phyloP scores from a whole-genome alignment of 208 protist species.

The Sergeia podlipaevii region DNA sequence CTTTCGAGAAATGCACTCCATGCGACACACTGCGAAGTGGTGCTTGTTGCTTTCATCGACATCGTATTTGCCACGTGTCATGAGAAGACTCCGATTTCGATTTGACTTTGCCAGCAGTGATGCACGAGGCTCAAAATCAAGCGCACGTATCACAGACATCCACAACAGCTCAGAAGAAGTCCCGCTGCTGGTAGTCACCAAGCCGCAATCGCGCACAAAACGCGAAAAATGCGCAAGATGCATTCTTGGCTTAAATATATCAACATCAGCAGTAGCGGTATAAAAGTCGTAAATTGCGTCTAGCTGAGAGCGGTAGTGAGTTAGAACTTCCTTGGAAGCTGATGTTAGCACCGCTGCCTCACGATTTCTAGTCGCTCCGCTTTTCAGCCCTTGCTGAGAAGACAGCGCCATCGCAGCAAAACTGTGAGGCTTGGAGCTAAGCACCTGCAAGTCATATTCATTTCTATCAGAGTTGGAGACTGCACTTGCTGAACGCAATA shows the following conservation, averaged over 20 bases:
- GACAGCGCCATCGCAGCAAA: constrained; percentile 2
- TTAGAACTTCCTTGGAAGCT: neutral
- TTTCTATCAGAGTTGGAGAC: too few relatives aligned
- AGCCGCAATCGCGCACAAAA: constrained; percentile 39
- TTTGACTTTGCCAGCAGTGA: too few relatives aligned
- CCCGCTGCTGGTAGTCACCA: constrained; percentile 18
- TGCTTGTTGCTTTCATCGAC: too few relatives aligned
- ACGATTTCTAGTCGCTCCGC: too few relatives aligned
- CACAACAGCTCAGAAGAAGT: constrained; percentile 51
- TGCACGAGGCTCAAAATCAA: constrained; percentile 11
- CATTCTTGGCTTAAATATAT: constrained; percentile 44
- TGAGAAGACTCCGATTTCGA: too few relatives aligned
- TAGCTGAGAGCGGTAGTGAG: constrained; percentile 21
- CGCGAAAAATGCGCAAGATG: constrained; percentile 38
- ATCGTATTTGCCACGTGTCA: too few relatives aligned
- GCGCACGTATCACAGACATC: constrained; percentile 48
- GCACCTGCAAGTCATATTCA: too few relatives aligned
- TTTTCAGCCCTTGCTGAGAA: constrained; percentile 4
- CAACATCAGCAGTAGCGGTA: constrained; percentile 16
- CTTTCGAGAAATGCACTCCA: too few relatives aligned
- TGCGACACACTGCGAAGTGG: too few relatives aligned
- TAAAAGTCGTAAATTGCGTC: constrained; percentile 56
- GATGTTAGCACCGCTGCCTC: neutral
- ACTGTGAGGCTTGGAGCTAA: constrained; percentile 1
- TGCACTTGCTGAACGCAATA: too few relatives aligned